A percentile compares a stretch with the other conserved stretches of the same genome.
These are phyloP conservation scores for Eucalyptus cloeziana DNA, from an alignment of 345 rosid genomes.

Conservation along the genomic window DNA sequence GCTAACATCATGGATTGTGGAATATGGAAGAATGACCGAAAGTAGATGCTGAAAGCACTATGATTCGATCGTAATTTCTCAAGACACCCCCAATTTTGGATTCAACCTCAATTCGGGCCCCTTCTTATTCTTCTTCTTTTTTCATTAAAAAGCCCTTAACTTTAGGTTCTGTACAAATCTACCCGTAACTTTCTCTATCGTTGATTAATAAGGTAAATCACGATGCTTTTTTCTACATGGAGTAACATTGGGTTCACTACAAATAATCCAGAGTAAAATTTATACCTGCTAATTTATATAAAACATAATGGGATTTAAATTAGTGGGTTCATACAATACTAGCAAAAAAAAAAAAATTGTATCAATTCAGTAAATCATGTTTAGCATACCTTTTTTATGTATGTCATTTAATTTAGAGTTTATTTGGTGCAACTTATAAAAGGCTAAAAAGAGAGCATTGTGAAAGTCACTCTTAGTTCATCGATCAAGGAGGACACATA, in stretches of 20 bases:
- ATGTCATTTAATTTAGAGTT: not conserved
- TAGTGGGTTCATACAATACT: not conserved
- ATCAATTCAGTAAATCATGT: not conserved
- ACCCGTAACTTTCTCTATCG: accelerated
- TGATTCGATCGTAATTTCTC: too few relatives aligned
- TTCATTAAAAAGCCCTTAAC: not conserved
- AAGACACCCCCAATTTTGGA: not conserved
- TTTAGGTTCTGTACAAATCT: too few relatives aligned
- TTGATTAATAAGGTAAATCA: not conserved
- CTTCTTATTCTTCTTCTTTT: too few relatives aligned
- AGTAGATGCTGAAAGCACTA: not conserved
- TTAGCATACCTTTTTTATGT: not conserved
- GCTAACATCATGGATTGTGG: accelerated
- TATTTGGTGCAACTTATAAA: not conserved
- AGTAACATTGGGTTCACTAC: not conserved
- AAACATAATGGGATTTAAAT: not conserved
- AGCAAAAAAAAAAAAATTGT: not conserved
- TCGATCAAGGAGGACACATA: not conserved
- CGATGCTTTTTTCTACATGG: not conserved
- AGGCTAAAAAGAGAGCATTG: not conserved
- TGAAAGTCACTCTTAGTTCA: not conserved
- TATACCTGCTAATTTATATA: not conserved
- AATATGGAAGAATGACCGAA: not conserved
- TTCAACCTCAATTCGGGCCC: not conserved
- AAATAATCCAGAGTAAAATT: not conserved